Base-by-base conservation (phyloP, 2,329 filamentous ascomycete genomes). In the Colletotrichum viniferum region DNA sequence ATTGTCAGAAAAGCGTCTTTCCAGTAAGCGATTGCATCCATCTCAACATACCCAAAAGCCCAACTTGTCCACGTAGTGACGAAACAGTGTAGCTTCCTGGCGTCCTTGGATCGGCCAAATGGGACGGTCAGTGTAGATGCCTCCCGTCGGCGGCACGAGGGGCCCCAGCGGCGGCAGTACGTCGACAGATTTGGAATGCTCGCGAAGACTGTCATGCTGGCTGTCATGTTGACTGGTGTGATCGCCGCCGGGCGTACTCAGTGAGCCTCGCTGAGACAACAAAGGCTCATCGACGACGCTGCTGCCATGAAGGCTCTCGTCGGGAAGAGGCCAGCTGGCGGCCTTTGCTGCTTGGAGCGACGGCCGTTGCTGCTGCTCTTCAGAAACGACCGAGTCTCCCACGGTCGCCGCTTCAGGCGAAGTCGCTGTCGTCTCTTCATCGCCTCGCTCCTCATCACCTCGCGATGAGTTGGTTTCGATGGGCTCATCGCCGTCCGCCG, bases 1-100 rank as follows among this genome's bases (percentile, higher is more conserved):
- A 14, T 26, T 4, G 55, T 77, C n/a, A 77, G 61, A 24, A 61
- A 24, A 34, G n/a, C 14, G 38, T 43, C 3, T 18, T 30, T 62
- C 10, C 34, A 68, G 36, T 26, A 65, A 70, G 56, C 55, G n/a
- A 14, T 24, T 36, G 26, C 8, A 8, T 12, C 26, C n/a, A 26
- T 9, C 5, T 24, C 18, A 28, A 78, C 83, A 78, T 80, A 84
- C 83, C 77, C 82, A 84, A 18, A 82, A 79, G 10, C 82, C 83
- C 34, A 84, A 72, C 63, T 81, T 81, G 55, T 84, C 80, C 48
- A 84, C 82, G 71, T 84, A 84, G 70, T 84, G 83, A 36, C 82
- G 82, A 72, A 84, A 84, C 12, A 84, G 72, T 4, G 78, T 68
- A 14, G 83, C 83, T 68, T 84, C 82, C 5, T 81, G 80, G 30